phyloP scores from a whole-genome alignment of 2,329 filamentous ascomycete genomes.

The Pseudogymnoascus sp. region DNA sequence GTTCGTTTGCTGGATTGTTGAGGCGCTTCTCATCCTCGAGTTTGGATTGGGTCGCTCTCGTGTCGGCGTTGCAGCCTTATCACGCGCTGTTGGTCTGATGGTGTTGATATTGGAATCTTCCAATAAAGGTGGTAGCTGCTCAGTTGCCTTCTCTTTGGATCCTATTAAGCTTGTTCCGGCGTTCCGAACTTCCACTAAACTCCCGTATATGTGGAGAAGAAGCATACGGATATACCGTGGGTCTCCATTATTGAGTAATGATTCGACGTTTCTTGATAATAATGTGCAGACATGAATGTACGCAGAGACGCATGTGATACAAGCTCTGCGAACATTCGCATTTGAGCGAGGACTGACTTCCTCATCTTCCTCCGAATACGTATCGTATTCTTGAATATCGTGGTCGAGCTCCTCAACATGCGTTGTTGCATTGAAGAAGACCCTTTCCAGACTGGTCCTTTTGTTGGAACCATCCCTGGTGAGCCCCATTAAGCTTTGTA shows the following conservation, averaged over 20 bases:
- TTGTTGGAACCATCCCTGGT: conserved; percentile 53
- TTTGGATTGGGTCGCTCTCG: conserved; percentile 38
- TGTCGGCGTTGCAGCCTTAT: conserved; percentile 47
- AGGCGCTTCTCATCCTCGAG: conserved; percentile 26
- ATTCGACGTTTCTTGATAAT: conserved; percentile 53
- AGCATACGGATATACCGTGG: conserved; percentile 60
- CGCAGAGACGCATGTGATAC: conserved; percentile 54
- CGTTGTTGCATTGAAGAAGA: conserved; percentile 60
- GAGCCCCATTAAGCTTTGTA: conserved; percentile 56
- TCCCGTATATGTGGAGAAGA: conserved; percentile 57
- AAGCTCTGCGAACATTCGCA: conserved; percentile 56
- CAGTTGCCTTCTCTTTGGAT: conserved; percentile 13
- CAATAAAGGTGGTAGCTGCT: not conserved
- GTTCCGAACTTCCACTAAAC: conserved; percentile 56
- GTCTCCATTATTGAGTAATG: conserved; percentile 57
- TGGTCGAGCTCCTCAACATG: conserved; percentile 60
- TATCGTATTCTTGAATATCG: conserved; percentile 56
- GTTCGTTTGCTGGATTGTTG: conserved; percentile 26
- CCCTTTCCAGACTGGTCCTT: conserved; percentile 56
- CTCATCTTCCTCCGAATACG: conserved; percentile 42
- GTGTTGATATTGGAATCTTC: conserved; percentile 27
- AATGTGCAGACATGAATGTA: conserved; percentile 59
- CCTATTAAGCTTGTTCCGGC: conserved; percentile 23
- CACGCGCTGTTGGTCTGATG: conserved; percentile 42
- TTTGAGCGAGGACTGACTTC: conserved; percentile 45